Evolutionary conservation across 1,284 basidiomycete genomes (phyloP).

Genomic region (Caloboletus inedulis): DNA sequence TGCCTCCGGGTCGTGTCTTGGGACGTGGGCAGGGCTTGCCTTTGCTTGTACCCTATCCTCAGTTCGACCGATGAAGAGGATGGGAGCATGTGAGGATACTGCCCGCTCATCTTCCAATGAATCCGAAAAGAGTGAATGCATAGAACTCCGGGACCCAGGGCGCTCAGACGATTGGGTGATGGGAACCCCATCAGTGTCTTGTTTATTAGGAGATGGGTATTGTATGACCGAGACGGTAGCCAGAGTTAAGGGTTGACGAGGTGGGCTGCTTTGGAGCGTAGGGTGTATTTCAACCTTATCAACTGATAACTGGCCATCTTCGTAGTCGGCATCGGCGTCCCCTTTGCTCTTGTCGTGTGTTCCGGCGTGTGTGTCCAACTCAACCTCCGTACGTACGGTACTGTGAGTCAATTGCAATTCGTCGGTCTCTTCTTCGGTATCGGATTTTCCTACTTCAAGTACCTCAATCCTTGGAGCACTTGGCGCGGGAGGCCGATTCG

Average conservation of each 20-base stretch:
- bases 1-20: conserved; percentile 22
- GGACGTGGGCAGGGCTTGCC: background rate
- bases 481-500: background rate
- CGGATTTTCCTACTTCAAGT: conserved; percentile 12
- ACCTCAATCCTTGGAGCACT: conserved; percentile 10
- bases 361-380: background rate
- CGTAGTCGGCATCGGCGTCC: background rate
- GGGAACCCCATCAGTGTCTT: background rate
- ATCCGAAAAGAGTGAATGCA: conserved; percentile 30
- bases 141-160: conserved; percentile 12
- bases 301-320: background rate
- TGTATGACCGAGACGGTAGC: background rate
- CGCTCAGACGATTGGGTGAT: background rate
- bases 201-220: background rate
- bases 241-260: background rate
- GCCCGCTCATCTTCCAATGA: conserved; percentile 1
- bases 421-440: conserved; percentile 11
- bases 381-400: background rate
- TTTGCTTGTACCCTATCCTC: background rate
- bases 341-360: background rate
- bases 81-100: background rate
- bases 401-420: conserved; percentile 2
- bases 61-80: background rate
- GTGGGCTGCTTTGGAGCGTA: background rate
- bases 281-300: conserved; percentile 5